Evolutionary conservation across 345 rosid genomes (phyloP), one percentile per base, ranked within the genome.

Genomic region (Nasturtium officinale): DNA sequence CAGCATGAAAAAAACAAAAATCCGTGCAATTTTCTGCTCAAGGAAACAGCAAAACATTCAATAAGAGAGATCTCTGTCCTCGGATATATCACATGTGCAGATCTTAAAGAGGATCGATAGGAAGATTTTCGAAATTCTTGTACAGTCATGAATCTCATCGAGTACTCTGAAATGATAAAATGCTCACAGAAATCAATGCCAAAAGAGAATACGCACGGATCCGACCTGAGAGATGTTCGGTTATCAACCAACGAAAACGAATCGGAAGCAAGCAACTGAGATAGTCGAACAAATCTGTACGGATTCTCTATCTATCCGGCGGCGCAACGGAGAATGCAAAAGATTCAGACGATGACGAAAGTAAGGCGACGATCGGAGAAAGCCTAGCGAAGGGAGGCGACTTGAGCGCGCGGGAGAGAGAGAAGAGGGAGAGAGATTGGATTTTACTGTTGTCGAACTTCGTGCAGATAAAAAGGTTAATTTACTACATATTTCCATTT

Each of bases 321-420:
- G 45, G 32, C 32, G 69, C 52, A 37, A 66, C 62, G 28, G 32
- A 69, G 69, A 61, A 72, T 43, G 54, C 15, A 37, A 33, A 48
- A 63, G 47, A 50, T 15, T 70, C 18, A 71, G 59, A 40, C 12
- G 20, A 61, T 21, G 75, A 61, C 26, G 71, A 20, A 37, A 45
- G 78, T 62, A 53, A 79, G 74, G 67, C 77, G 71, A 83, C 80
- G 76, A 83, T 84, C 77, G 86, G 84, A 72, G 84, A 79, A 76
- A 60, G 68, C 30, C 18, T 51, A 81, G 80, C 79, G 81, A 80
- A 78, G 73, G 83, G 65, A 63, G 71, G 82, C 83, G 85, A 83
- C 67, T 83, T 85, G 81, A 79, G 82, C 87, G 89, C 85, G 83
- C 87, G 87, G 84, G 80, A 76, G 85, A 75, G 86, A 70, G 71